These are phyloP conservation scores for Rheum nobile DNA, from an alignment of 148 eudicot genomes.

Conservation along the genomic window DNA sequence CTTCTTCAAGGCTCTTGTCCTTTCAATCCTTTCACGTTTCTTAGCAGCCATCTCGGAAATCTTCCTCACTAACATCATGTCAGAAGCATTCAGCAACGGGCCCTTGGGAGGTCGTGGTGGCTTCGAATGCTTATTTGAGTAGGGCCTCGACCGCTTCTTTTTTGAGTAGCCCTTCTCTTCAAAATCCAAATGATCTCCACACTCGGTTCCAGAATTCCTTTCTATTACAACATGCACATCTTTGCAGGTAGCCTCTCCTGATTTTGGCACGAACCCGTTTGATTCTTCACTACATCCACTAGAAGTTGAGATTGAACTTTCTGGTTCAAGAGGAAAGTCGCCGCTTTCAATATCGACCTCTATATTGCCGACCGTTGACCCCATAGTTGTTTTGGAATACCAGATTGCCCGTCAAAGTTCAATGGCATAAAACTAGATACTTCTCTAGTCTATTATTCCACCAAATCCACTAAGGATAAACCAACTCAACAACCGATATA, in stretches of 20 bases:
- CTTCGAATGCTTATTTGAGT: slow-evolving; percentile 43
- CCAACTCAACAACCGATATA: background rate
- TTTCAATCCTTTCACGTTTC: slow-evolving; percentile 50
- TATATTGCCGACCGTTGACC: background rate
- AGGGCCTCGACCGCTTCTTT: slow-evolving; percentile 32
- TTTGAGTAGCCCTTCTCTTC: slow-evolving; percentile 26
- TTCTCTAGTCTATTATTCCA: background rate
- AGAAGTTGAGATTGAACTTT: background rate
- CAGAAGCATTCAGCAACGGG: slow-evolving; percentile 39
- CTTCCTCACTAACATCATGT: slow-evolving; percentile 47
- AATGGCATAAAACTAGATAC: background rate
- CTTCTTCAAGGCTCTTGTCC: slow-evolving; percentile 47
- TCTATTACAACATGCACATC: slow-evolving; percentile 5
- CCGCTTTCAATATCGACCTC: slow-evolving; percentile 1
- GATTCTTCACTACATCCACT: background rate
- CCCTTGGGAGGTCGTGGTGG: slow-evolving; percentile 79
- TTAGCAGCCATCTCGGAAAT: slow-evolving; percentile 43
- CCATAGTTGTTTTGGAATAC: background rate
- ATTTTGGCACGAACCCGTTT: background rate
- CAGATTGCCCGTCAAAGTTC: background rate
- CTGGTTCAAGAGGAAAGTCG: background rate
- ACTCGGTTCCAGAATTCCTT: background rate
- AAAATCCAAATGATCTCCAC: background rate
- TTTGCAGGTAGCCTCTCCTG: background rate
- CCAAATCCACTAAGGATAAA: background rate